Evolutionary conservation across 2,329 filamentous ascomycete genomes (phyloP), one percentile per base, ranked within the genome.

Genomic region (Fonsecaea pedrosoi): DNA sequence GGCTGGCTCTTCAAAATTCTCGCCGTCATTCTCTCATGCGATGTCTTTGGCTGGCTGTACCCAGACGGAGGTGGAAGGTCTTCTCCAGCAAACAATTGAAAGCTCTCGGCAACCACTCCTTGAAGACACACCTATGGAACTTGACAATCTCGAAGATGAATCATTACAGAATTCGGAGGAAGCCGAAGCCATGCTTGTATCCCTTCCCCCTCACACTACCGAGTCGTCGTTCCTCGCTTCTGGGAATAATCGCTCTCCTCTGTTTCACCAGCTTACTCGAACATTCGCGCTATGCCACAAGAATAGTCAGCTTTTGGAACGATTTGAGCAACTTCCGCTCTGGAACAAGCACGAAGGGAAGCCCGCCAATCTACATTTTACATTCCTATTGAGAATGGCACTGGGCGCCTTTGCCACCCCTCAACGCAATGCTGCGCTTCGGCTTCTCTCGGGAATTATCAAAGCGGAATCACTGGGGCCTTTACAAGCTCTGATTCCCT

Each of bases 401-500:
- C 65, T 57, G 12, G 64, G 62, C 18, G 37, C 62, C 25, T 37
- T 32, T n/a, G 9, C 58, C 13, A 34, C 25, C 6, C 35, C 57
- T 83, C 32, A 76, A 81, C 5, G 88, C 87, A 54, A 40, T 53
- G 56, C 56, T 54, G 67, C 68, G 30, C 58, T 72, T 48, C 60
- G 45, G 9, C 42, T 64, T 25, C 62, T 73, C 9, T 62, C 60
- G 1, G 54, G 60, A 34, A 40, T 54, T 4, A 18, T 97, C 57
- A 87, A 89, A 48, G 83, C 87, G 74, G 85, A 87, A 13, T 32
- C 76, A 92, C 18, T 69, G 67, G 54, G 85, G 7, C 91, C 97
- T 75, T 84, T 94, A 57, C 94, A 98, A 75, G 86, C 87, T 10
- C 77, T 97, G 18, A 75, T 97, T n/a, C 94, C 94, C 2, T 97